A percentile compares a stretch with the other conserved stretches of the same genome.
phyloP scores from a whole-genome alignment of 352 stramenopile genomes.

The Globisporangium viniferum region DNA sequence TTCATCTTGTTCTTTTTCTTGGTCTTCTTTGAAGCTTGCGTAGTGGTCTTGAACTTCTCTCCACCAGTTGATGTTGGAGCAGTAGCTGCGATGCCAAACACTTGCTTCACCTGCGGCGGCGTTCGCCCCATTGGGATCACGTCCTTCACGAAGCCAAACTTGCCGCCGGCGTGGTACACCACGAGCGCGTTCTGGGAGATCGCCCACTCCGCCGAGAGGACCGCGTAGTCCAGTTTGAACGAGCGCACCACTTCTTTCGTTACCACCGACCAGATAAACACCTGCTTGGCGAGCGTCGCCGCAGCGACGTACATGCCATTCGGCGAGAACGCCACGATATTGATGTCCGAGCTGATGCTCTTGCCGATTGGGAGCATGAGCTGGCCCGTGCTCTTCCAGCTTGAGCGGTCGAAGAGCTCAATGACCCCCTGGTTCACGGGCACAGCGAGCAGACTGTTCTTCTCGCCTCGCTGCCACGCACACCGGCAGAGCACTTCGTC shows the following conservation, averaged over 20 bases:
- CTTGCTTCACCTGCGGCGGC: constrained; percentile 49
- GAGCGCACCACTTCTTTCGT: constrained; percentile 49
- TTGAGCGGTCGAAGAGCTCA: constrained; percentile 50
- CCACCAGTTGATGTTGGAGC: neutral
- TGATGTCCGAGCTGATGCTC: constrained; percentile 57
- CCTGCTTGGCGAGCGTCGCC: constrained; percentile 63
- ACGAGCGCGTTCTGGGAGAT: constrained; percentile 52
- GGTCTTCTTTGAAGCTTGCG: constrained; percentile 15
- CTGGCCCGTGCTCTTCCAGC: constrained; percentile 39
- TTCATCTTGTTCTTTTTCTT: constrained; percentile 29
- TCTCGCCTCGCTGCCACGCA: constrained; percentile 49
- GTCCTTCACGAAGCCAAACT: constrained; percentile 63
- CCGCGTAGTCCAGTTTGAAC: constrained; percentile 57
- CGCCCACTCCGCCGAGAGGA: constrained; percentile 59
- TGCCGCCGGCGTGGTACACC: constrained; percentile 55
- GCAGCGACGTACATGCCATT: constrained; percentile 77
- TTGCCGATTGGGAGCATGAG: constrained; percentile 58
- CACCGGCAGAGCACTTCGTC: constrained; percentile 66
- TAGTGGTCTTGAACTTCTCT: neutral
- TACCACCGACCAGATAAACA: constrained; percentile 65
- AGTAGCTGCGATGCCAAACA: neutral
- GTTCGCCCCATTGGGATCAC: constrained; percentile 54
- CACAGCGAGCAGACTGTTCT: constrained; percentile 43
- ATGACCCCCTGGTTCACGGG: constrained; percentile 65
- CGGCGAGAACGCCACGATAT: constrained; percentile 71